Conservation (phyloP, 2,329 filamentous ascomycete genomes). For the Berkeleyomyces rouxiae region DNA sequence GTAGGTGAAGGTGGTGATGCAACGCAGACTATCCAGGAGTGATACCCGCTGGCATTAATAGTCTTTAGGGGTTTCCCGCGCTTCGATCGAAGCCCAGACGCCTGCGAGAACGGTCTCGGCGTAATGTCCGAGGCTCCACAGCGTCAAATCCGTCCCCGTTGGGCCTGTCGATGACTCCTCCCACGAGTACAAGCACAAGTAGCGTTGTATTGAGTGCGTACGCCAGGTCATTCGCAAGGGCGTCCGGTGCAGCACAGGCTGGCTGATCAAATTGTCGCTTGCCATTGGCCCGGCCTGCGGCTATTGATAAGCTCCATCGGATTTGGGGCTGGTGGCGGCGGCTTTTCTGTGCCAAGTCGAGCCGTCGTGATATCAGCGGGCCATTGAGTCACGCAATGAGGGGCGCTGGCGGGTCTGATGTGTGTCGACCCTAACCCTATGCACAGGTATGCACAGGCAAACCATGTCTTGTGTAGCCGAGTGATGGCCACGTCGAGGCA, state of each 20-base stretch:
- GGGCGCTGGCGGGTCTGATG: neutral
- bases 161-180: neutral
- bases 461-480: no score
- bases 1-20: neutral
- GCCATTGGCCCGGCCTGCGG: neutral
- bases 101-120: neutral
- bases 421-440: no score
- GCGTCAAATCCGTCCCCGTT: neutral
- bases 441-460: no score
- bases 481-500: no score
- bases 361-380: neutral
- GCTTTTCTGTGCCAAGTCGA: neutral
- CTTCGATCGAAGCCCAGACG: neutral
- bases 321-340: neutral
- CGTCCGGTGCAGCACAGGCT: neutral
- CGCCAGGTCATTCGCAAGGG: neutral
- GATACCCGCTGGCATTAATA: neutral
- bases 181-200: neutral
- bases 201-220: neutral
- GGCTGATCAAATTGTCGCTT: neutral
- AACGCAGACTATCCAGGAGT: neutral
- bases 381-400: neutral
- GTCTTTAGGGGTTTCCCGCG: no score
- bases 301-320: neutral
- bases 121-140: neutral